Conservation (phyloP, 257 asterid species). For the Catharanthus roseus region DNA sequence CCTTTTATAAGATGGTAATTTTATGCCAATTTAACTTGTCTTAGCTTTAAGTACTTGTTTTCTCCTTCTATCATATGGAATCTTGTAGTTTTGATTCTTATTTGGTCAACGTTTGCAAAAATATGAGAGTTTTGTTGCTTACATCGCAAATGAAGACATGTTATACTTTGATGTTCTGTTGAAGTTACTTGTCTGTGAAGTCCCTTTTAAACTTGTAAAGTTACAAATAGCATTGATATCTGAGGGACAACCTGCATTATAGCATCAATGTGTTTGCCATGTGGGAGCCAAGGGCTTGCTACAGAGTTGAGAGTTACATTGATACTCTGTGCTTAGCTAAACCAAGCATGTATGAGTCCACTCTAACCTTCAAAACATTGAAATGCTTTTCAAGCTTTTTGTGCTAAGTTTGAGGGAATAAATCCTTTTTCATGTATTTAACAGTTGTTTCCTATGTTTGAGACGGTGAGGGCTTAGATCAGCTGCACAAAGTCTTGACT, state of each 20-base stretch:
- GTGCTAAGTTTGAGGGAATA: neutral
- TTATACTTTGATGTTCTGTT: neutral
- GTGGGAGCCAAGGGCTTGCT: neutral
- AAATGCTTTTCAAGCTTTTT: neutral
- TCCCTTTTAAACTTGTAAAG: neutral
- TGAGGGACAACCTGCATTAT: neutral
- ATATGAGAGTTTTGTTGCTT: neutral
- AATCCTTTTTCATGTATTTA: neutral
- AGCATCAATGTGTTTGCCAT: neutral
- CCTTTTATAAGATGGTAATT: conserved; percentile 66
- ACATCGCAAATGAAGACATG: no score
- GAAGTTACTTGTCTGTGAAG: neutral
- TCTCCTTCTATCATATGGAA: neutral
- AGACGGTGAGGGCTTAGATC: neutral
- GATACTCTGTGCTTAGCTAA: neutral
- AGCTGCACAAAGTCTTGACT: neutral
- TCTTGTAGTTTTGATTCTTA: neutral
- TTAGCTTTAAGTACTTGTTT: neutral
- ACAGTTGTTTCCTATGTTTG: neutral
- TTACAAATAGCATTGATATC: neutral
- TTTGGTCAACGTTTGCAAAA: neutral
- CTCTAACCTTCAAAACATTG: neutral
- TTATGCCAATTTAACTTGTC: neutral
- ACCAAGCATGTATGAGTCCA: neutral
- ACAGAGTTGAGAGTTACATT: neutral